These are phyloP conservation scores for Mrakia frigida DNA, from an alignment of 768 basidiomycete species.

Conservation along the genomic window DNA sequence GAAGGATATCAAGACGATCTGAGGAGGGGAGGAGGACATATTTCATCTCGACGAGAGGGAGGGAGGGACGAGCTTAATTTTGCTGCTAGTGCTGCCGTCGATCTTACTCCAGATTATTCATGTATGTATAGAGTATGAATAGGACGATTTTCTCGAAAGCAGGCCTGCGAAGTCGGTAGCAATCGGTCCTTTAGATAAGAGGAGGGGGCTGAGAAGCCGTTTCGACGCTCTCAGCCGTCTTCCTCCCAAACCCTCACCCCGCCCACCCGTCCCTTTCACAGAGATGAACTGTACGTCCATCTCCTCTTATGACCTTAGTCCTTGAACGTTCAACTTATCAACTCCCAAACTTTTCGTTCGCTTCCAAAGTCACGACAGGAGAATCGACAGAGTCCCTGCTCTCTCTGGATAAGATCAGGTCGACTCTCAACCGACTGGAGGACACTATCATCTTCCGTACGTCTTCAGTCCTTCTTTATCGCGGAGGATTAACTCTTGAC, in stretches of 20 bases:
- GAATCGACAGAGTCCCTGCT: constrained; percentile 59
- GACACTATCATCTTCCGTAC: constrained; percentile 92
- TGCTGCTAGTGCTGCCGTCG: background rate
- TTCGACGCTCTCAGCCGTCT: background rate
- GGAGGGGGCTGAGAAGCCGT: too few relatives aligned
- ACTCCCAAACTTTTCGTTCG: too few relatives aligned
- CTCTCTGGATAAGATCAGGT: constrained; percentile 79
- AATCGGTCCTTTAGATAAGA: too few relatives aligned
- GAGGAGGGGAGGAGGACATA: background rate
- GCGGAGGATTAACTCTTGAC: background rate
- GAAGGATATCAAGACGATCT: constrained; percentile 25
- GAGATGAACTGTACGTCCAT: constrained; percentile 14
- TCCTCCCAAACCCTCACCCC: background rate
- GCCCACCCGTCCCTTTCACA: too few relatives aligned
- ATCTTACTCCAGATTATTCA: too few relatives aligned
- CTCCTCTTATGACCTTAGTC: background rate
- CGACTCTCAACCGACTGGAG: constrained; percentile 80
- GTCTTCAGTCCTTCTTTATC: constrained; percentile 33
- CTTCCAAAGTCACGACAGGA: constrained; percentile 23
- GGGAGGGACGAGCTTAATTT: background rate
- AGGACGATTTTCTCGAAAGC: too few relatives aligned
- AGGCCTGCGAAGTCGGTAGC: too few relatives aligned
- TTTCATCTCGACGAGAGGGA: background rate
- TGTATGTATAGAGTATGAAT: too few relatives aligned
- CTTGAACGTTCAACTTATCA: too few relatives aligned